A percentile compares a stretch with the other conserved stretches of the same genome.
These are phyloP conservation scores for Metschnikowia noctiluminum DNA, from an alignment of 805 yeast genomes.

Conservation along the genomic window DNA sequence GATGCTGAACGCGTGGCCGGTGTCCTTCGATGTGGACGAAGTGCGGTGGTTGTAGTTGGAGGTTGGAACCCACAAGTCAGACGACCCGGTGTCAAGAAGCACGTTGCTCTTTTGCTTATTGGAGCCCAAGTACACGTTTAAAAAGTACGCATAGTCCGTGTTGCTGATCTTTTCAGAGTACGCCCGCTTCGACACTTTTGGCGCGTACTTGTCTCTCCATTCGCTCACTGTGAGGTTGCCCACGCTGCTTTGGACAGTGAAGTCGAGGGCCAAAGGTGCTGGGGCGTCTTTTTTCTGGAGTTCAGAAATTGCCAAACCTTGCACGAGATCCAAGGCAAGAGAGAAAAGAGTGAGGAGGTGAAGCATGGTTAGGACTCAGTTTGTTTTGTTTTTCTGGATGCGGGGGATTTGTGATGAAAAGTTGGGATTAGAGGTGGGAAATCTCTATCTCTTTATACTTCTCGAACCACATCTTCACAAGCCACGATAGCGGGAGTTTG, in stretches of 20 bases:
- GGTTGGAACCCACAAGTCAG: slow-evolving; percentile 37
- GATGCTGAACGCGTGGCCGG: slow-evolving; percentile 9
- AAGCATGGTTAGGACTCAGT: background rate
- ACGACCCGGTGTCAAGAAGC: slow-evolving; percentile 41
- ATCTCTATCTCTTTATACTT: background rate
- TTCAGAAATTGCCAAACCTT: slow-evolving; percentile 8
- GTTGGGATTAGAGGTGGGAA: background rate
- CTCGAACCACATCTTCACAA: background rate
- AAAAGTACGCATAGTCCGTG: slow-evolving; percentile 1
- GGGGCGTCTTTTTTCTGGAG: slow-evolving; percentile 5
- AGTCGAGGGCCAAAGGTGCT: slow-evolving; percentile 13
- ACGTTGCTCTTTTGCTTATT: slow-evolving; percentile 26
- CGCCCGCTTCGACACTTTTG: background rate
- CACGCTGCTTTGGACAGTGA: slow-evolving; percentile 6
- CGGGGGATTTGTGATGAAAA: background rate
- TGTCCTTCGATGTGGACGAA: slow-evolving; percentile 1
- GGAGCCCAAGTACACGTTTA: slow-evolving; percentile 22
- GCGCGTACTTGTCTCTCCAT: slow-evolving; percentile 2
- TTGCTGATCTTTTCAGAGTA: background rate
- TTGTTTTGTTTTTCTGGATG: background rate
- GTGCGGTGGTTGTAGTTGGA: background rate
- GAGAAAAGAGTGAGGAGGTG: slow-evolving; percentile 8
- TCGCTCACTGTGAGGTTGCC: slow-evolving; percentile 5
- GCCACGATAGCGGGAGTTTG: too few relatives aligned
- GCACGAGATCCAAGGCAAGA: slow-evolving; percentile 8